Base-by-base conservation (phyloP, 768 basidiomycete species). In the Trametes cubensis region DNA sequence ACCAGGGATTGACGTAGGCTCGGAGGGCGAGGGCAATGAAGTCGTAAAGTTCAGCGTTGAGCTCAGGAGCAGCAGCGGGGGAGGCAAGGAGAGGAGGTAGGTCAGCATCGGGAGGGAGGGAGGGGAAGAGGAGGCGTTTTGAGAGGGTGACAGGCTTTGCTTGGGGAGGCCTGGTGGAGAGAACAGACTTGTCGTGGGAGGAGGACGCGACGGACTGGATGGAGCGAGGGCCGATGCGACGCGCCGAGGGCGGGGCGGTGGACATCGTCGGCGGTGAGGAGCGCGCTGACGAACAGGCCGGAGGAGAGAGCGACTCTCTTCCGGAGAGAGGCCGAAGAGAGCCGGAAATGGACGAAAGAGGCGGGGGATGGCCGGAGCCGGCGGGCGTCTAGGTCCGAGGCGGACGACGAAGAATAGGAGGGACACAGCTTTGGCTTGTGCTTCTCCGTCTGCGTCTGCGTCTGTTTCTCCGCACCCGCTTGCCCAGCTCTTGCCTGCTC, bases 1-100 rank as follows among this genome's bases (percentile, higher is more conserved):
- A 95, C 93, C 92, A 95, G 1, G 90, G 88, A 49, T 85, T 83
- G 40, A 95, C 84, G 68, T 81, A 89, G 6, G 91, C 91, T 38
- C 92, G 83, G 23, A 95, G 80, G 11, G 86, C 82, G 60, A 94
- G 86, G 0, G 93, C 92, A 34, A 93, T 79, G 60, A 93, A 80
- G 74, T 94, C 89, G 69, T 94, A 93, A 5, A 90, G 73, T 70
- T 90, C 89, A 6, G 81, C 78, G 58, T 83, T 80, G 61, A 94
- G 82, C 50, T 89, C 85, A 23, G 80, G 78, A 0, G 80, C 74
- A 10, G 77, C 77, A 14, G 69, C 58, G 0, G 78, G 75, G 0
- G 81, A 75, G 26, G 76, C 72, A 59, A 90, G 81, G 23, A 90
- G 74, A 11, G 83, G 78, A 3, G 88, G 87, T 18, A 83, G 73